Evolutionary conservation across 2,329 filamentous ascomycete genomes (phyloP), one percentile per base, ranked within the genome.

Genomic region (Rachicladosporium sp.): DNA sequence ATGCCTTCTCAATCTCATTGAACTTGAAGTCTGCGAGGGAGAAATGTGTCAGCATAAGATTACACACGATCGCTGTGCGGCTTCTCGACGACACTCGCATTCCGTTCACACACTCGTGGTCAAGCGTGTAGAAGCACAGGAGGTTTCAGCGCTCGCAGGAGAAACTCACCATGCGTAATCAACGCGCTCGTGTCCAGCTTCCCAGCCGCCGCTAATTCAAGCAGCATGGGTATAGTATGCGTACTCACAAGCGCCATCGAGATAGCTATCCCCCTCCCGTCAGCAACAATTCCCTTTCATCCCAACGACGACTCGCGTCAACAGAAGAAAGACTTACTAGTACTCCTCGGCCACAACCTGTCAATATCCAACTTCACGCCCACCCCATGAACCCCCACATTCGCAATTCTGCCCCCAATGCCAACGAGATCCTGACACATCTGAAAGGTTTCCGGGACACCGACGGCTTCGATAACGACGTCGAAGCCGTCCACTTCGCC

Each of bases 311-410:
- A 27, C 23, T 27, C 23, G 23, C 23, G 23, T 27, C 15, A 19
- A 19, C 15, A 19, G 15, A 19, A 7, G 23, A 8, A 27, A 6
- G 7, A 27, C 23, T 27, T 27, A 69, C 67, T 58, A 35, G 74
- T 69, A 46, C 75, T 75, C 43, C 63, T 63, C 41, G 64, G 58
- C 73, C 73, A 77, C 4, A 76, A 57, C 35, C 60, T 63, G 40
- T 76, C 67, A 10, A 77, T 58, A 31, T 71, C 64, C 31, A 76
- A 54, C 40, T 68, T 59, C 0, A 67, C 72, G 35, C 65, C 67
- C n/a, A 57, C 63, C 0, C 73, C 73, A 47, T 76, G 71, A 4
- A 77, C 73, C 6, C 73, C 73, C 2, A 77, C 63, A 49, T 76
- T 77, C 3, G 72, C 73, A 45, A 77, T 66, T 1, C 61, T 57